Conservation (phyloP, 2,329 filamentous ascomycete genomes). For the Diaporthe sp. region DNA sequence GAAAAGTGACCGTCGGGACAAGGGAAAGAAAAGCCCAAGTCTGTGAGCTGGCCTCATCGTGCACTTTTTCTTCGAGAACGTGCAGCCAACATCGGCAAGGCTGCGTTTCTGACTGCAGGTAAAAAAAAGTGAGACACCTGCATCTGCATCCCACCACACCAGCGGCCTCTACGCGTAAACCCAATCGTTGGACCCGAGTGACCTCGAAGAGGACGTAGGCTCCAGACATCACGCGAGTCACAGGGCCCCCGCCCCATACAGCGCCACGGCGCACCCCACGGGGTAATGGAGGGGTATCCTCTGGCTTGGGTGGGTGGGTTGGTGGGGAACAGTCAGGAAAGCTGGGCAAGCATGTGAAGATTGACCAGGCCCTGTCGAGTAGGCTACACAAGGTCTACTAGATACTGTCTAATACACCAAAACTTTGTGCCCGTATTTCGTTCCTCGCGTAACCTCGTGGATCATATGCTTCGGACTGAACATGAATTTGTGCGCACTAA, state of each 20-base stretch:
- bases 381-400: neutral
- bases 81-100: neutral
- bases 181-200: neutral
- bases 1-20: neutral
- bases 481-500: neutral
- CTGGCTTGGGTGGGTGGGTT: slow-evolving; percentile 1
- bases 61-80: neutral
- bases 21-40: neutral
- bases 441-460: neutral
- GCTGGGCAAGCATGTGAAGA: slow-evolving; percentile 28
- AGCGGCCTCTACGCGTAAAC: neutral
- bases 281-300: slow-evolving; percentile 20
- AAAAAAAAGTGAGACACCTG: neutral
- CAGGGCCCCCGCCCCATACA: neutral
- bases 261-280: slow-evolving; percentile 29
- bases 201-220: neutral
- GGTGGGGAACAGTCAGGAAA: slow-evolving; percentile 3
- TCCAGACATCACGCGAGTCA: slow-evolving; percentile 19
- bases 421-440: neutral
- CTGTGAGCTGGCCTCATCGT: neutral
- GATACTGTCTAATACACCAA: neutral
- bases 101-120: slow-evolving; percentile 14
- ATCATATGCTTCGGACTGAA: neutral
- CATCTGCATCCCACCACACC: slow-evolving; percentile 3
- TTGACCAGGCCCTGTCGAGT: neutral